Percentiles rank a stretch among this genome's conserved stretches.
Conservation (phyloP, 2,329 filamentous ascomycete genomes). For the Calonectria pseudoturangicola region DNA sequence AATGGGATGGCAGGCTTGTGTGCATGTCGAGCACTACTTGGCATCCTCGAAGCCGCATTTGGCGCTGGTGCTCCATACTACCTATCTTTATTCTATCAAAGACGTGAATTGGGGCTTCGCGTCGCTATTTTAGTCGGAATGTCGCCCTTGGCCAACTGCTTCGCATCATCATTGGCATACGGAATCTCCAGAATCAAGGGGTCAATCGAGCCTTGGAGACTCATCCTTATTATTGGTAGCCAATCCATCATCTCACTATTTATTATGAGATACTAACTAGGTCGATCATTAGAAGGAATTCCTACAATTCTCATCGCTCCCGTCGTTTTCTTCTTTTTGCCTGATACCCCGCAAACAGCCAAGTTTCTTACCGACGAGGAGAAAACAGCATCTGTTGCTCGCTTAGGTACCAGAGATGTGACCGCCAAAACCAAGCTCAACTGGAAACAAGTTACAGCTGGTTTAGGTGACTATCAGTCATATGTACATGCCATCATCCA, state of each 20-base stretch:
- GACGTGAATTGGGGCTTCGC: constrained; percentile 37
- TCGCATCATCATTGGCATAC: constrained; percentile 44
- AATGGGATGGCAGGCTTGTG: constrained; percentile 30
- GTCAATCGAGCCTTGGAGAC: constrained; percentile 41
- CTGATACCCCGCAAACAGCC: constrained; percentile 43
- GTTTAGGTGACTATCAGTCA: constrained; percentile 40
- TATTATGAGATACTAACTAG: background rate
- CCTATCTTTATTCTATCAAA: constrained; percentile 39
- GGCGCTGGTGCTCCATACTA: constrained; percentile 46
- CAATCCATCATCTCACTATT: background rate
- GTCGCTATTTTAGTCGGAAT: constrained; percentile 43
- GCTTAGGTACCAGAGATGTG: constrained; percentile 26
- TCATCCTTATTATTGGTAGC: constrained; percentile 26
- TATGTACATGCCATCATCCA: constrained; percentile 47
- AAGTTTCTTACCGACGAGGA: constrained; percentile 41
- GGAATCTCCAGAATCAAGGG: constrained; percentile 40
- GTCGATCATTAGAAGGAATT: constrained; percentile 37
- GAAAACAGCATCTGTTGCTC: constrained; percentile 3
- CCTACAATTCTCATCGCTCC: constrained; percentile 36
- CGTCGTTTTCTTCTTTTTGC: constrained; percentile 43
- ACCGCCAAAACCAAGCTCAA: constrained; percentile 25
- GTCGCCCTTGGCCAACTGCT: constrained; percentile 43
- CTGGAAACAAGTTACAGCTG: constrained; percentile 42
- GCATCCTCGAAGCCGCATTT: constrained; percentile 44
- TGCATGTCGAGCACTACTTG: constrained; percentile 26